These are phyloP conservation scores for Annona squamosa DNA, from an alignment of 164 flowering plant genomes.

Conservation along the genomic window DNA sequence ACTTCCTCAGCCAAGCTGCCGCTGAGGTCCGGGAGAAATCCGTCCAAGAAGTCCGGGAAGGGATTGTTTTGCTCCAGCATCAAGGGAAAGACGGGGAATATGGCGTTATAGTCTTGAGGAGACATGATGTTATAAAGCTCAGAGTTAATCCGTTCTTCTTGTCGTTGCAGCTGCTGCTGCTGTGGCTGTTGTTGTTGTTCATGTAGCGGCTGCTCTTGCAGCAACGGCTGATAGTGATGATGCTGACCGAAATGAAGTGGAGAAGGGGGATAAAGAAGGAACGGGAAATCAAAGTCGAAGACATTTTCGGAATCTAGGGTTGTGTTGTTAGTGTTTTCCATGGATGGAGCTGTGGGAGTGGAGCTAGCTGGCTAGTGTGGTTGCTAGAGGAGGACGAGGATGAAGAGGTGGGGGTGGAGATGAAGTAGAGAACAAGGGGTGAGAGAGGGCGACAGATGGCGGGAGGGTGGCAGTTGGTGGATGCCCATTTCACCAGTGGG, in stretches of 20 bases:
- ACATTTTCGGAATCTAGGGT: background rate
- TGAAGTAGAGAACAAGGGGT: background rate
- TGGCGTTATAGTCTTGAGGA: background rate
- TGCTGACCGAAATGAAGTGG: background rate
- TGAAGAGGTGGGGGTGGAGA: background rate
- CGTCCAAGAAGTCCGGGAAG: background rate
- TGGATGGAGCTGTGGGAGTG: background rate
- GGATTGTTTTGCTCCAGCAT: background rate
- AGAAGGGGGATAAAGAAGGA: background rate
- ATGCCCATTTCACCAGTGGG: conserved; percentile 1
- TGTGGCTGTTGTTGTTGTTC: background rate
- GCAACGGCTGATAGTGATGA: background rate
- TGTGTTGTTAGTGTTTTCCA: background rate
- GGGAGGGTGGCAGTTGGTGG: background rate
- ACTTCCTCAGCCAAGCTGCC: background rate
- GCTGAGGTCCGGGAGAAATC: background rate
- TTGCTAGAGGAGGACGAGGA: background rate
- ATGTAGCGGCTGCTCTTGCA: background rate
- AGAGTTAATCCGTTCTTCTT: background rate
- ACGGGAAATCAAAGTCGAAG: background rate
- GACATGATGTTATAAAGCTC: background rate
- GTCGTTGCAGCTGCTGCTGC: background rate
- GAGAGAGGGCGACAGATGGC: background rate
- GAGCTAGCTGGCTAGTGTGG: background rate
- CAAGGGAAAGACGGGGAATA: background rate